Evolutionary conservation across 2,329 filamentous ascomycete species (phyloP).

Genomic region (Pestalotiopsis fici): DNA sequence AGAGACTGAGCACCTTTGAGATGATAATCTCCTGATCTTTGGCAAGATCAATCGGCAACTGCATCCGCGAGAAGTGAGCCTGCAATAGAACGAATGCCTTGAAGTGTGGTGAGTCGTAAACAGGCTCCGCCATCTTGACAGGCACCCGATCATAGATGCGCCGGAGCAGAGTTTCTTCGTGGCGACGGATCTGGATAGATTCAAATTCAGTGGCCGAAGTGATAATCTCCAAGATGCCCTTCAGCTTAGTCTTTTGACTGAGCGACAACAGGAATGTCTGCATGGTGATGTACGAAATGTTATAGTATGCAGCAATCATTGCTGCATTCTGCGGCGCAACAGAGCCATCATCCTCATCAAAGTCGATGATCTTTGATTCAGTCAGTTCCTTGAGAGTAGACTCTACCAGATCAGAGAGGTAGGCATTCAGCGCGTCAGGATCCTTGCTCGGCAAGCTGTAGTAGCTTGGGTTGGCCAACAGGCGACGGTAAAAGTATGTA

Average conservation of each 20-base stretch:
- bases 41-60: conserved; percentile 89
- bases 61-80: conserved; percentile 96
- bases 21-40: conserved; percentile 94
- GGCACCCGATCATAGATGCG: conserved; percentile 94
- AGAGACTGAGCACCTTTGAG: conserved; percentile 79
- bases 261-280: conserved; percentile 95
- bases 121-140: conserved; percentile 88
- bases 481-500: conserved; percentile 94
- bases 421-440: conserved; percentile 90
- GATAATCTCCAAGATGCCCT: conserved; percentile 94
- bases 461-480: conserved; percentile 94
- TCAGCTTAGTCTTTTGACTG: conserved; percentile 86
- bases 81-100: conserved; percentile 97
- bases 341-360: conserved; percentile 90
- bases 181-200: conserved; percentile 87
- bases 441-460: conserved; percentile 88
- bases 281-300: conserved; percentile 99
- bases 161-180: conserved; percentile 84
- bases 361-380: conserved; percentile 93
- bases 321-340: conserved; percentile 90
- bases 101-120: conserved; percentile 94
- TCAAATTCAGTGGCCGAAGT: conserved; percentile 98
- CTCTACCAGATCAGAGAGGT: conserved; percentile 93
- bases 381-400: conserved; percentile 85
- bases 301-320: conserved; percentile 99